phyloP scores from a whole-genome alignment of 768 basidiomycete species.

The Stropharia rugosoannulata region DNA sequence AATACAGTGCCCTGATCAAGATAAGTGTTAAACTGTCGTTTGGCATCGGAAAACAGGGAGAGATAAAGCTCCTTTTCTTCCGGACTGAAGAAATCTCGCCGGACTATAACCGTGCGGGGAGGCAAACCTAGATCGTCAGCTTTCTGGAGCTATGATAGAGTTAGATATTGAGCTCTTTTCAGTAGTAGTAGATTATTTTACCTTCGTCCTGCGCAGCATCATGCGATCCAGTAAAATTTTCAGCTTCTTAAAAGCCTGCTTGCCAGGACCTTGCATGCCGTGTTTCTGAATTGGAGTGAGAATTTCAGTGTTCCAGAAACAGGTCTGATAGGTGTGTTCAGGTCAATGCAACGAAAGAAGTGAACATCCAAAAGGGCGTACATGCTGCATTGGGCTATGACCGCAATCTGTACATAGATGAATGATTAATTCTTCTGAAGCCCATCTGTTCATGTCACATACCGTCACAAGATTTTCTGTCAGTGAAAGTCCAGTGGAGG shows the following conservation, averaged over 20 bases:
- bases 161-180: not conserved
- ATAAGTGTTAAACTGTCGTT: constrained; percentile 89
- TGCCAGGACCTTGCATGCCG: constrained; percentile 80
- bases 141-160: constrained; percentile 69
- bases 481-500: constrained; percentile 89
- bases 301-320: constrained; percentile 97
- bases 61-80: constrained; percentile 96
- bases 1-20: constrained; percentile 87
- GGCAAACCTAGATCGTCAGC: constrained; percentile 97
- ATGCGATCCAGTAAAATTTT: constrained; percentile 86
- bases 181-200: constrained; percentile 19
- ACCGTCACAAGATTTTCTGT: constrained; percentile 86
- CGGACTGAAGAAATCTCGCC: constrained; percentile 90
- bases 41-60: constrained; percentile 90
- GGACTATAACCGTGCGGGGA: constrained; percentile 85
- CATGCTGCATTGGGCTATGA: constrained; percentile 84
- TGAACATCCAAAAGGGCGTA: constrained; percentile 49
- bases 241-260: constrained; percentile 87
- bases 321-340: constrained; percentile 53
- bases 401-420: constrained; percentile 58
- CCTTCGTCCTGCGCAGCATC: constrained; percentile 94
- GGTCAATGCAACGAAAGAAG: not conserved
- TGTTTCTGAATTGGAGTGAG: constrained; percentile 93
- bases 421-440: not conserved
- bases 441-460: constrained; percentile 13